Evolutionary conservation across 192 early-diverging fungal species (phyloP).

Genomic region (Diversispora epigaea): DNA sequence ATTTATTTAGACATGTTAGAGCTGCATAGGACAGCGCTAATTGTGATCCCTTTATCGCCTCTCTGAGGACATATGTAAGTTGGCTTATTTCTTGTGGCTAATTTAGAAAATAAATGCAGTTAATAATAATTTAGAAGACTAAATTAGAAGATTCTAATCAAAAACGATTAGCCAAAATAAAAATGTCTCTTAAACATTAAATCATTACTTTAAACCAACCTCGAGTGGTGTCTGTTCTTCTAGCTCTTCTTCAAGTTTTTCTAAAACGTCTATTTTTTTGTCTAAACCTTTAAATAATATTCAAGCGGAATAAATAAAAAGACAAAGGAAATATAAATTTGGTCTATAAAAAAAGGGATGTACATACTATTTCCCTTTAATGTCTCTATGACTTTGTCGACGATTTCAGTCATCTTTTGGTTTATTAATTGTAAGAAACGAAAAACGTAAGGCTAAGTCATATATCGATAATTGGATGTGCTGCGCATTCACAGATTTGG

Average conservation of each 20-base stretch:
- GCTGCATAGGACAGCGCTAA: conserved; percentile 5
- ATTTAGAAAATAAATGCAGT: background rate
- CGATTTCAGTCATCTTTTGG: conserved; percentile 27
- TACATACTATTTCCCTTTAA: conserved; percentile 30
- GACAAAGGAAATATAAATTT: background rate
- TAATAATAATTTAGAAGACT: background rate
- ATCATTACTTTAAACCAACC: conserved; percentile 7
- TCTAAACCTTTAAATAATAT: conserved; percentile 16
- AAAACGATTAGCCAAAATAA: background rate
- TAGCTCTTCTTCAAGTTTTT: conserved; percentile 16
- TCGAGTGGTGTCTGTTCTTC: conserved; percentile 6
- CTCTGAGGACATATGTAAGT: background rate
- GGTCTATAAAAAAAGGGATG: background rate
- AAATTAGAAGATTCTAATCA: background rate
- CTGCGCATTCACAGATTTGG: too few relatives aligned
- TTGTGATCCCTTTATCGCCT: conserved; percentile 20
- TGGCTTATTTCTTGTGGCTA: conserved; percentile 27
- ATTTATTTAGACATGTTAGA: background rate
- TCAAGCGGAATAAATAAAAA: background rate
- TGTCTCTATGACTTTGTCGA: conserved; percentile 7
- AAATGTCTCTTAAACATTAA: background rate
- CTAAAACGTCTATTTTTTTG: conserved; percentile 26
- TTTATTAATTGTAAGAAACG: too few relatives aligned
- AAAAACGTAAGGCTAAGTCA: too few relatives aligned
- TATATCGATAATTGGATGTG: too few relatives aligned